Evolutionary conservation across 768 basidiomycete genomes (phyloP), one percentile per base, ranked within the genome.

Genomic region (Boletellus ananas): DNA sequence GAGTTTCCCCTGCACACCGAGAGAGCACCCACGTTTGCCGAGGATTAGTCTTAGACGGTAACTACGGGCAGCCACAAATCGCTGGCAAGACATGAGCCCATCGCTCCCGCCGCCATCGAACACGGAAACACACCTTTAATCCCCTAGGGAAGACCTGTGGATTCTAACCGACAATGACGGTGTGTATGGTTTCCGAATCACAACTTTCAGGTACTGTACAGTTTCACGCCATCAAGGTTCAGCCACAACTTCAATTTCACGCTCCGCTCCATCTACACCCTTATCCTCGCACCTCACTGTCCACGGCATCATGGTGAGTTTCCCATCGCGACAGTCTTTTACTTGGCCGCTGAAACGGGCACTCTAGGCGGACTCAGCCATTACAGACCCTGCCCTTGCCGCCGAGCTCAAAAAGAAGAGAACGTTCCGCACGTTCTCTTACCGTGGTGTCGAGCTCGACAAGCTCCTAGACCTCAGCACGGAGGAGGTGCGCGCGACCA

Each of bases 351-450:
- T 54, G 45, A 57, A 25, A 25, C 21, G 11, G 31, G 41, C 3
- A 33, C 11, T 37, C 21, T 60, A 93, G 90, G 87, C 90, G 74
- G 91, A 92, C 72, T 74, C 80, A 61, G 74, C 73, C 49, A 78
- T 93, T 61, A 95, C 94, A 74, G 94, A 96, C 74, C 92, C 94
- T 67, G 73, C 84, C 72, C 74, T 90, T 71, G 96, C 95, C 63
- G 94, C 94, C 55, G 95, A 94, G 71, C 81, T 95, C 77, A 96
- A 96, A 87, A 94, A 94, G 81, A 94, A 85, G 84, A 79, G 96
- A 67, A 94, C 93, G 51, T 98, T 98, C 89, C 90, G 92, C 67
- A 97, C 95, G 64, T 98, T 95, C 80, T 90, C 90, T 33, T 99
- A 94, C 84, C 90, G 96, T 66, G 96, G 96, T 63, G 76, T 99